Base-by-base conservation (phyloP, 1,139 yeast genomes). In the Suhomyces maxii region DNA sequence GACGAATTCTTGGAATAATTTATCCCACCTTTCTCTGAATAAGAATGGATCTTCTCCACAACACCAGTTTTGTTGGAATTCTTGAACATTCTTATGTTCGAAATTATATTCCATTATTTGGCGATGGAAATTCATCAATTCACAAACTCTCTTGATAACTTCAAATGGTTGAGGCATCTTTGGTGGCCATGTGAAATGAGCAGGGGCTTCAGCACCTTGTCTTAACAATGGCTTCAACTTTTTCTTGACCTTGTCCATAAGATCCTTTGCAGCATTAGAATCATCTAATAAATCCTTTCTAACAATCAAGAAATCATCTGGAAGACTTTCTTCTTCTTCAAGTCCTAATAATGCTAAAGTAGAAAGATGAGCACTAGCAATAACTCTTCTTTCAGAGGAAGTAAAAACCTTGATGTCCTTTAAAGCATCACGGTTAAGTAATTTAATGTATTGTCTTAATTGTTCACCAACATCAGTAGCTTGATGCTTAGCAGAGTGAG, bases 131-230 rank as follows among this genome's bases (percentile, higher is more conserved):
- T 86, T 89, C 99, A 95, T 93, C 58, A 95, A 76, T 60, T 90
- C 97, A 41, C 95, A 96, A 31, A 95, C 99, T 52, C 97, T 76
- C 59, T 89, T 87, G 57, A 95, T 86, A 9, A 95, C 99, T 42
- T 85, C 82, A 65, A 89, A 91, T 1, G 99, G 99, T 63, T 93
- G 95, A 0, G 99, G 99, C 87, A 93, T 90, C 60, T 90, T 89
- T 12, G 95, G 89, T 2, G 99, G 99, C 99, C 99, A 95, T 0
- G 99, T 89, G 66, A 95, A 95, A 61, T 93, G 97, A 1, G 96
- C 90, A n/a, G 99, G 99, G 0, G 98, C 97, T 58, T 90, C 96
- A 48, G 91, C 89, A 2, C 99, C 99, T 66, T 91, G 93, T 66
- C 99, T 82, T 45, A 95, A 73, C 60, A 95, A 74, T 0, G 98